Evolutionary conservation across 2,329 filamentous ascomycete species (phyloP), one percentile per base, ranked within the genome.

Genomic region (Alternaria sp.): DNA sequence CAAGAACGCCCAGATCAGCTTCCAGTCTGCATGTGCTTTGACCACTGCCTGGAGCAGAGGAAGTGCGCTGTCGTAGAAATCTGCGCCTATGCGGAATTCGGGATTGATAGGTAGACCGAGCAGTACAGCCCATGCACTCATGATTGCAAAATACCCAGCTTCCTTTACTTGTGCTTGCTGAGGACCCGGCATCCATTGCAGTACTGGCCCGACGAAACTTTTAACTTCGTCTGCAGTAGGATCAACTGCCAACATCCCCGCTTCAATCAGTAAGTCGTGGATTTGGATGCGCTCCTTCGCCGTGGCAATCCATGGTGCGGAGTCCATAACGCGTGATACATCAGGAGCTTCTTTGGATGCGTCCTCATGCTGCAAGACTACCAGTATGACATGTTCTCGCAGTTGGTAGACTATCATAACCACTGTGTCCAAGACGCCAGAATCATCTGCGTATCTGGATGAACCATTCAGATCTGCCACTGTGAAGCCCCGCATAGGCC

Each of bases 121-220:
- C 11, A 63, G 54, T 46, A 71, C 32, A 5, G 61, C 30, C 69
- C 70, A 74, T 3, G 69, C 69, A 36, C 64, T 68, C 2, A 71
- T 51, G 2, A 71, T 58, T 7, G 63, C 59, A 28, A 66, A 62
- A 32, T 68, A 64, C 6, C 52, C 62, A n/a, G 63, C 49, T n/a
- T 62, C 17, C 45, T 60, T 55, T 10, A 8, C 4, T 46, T 50
- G 44, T 17, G 6, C 10, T 43, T 67, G 54, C 23, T 25, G 28
- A 13, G 54, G 21, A 17, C 45, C n/a, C 12, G 47, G 55, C 21
- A 62, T 54, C 61, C 61, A 59, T 36, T 13, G 21, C 13, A 53
- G 30, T 40, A 36, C 50, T 5, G 25, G n/a, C n/a, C 25, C 47
- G 17, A 30, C 26, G 19, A 30, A 30, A 19, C 15, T 19, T 12